phyloP scores from a whole-genome alignment of 1,139 yeast species.

The Neolecta irregularis region DNA sequence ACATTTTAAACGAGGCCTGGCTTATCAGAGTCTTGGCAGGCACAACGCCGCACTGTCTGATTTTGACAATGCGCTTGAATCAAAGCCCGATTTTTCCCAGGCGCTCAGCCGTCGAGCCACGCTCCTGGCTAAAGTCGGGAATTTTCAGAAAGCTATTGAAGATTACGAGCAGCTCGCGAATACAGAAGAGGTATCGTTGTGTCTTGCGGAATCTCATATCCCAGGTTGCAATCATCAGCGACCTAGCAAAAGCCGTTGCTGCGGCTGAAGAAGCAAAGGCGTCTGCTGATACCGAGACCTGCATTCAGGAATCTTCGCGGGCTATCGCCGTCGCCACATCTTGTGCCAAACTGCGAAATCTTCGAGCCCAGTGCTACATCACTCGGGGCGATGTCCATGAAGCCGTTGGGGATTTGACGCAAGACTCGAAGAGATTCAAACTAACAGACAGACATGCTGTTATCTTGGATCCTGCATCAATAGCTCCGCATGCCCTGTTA shows the following conservation, averaged over 20 bases:
- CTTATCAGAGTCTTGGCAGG: conserved; percentile 24
- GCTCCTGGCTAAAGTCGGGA: conserved; percentile 24
- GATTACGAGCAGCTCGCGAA: conserved; percentile 14
- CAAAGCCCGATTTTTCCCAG: conserved; percentile 24
- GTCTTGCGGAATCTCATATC: conserved; percentile 13
- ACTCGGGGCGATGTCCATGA: conserved; percentile 21
- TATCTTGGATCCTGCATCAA: conserved; percentile 13
- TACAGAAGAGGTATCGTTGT: conserved; percentile 5
- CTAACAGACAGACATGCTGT: conserved; percentile 12
- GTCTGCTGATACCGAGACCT: conserved; percentile 18
- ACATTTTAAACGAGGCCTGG: conserved; percentile 27
- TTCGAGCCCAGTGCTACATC: conserved; percentile 24
- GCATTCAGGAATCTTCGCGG: conserved; percentile 20
- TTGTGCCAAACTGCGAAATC: conserved; percentile 18
- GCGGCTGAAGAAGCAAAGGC: conserved; percentile 13
- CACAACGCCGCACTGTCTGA: conserved; percentile 26
- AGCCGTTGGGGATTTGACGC: conserved; percentile 24
- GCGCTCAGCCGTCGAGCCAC: conserved; percentile 26
- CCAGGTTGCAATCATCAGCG: conserved; percentile 1
- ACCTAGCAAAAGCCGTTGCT: conserved; percentile 2
- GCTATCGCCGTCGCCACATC: conserved; percentile 23
- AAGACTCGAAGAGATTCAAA: conserved; percentile 13
- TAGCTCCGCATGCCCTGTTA: conserved; percentile 19
- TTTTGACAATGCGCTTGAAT: conserved; percentile 22
- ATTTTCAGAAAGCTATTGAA: conserved; percentile 20